Evolutionary conservation across 495 filamentous ascomycete species (phyloP).

Genomic region (Neurospora tetraspora): DNA sequence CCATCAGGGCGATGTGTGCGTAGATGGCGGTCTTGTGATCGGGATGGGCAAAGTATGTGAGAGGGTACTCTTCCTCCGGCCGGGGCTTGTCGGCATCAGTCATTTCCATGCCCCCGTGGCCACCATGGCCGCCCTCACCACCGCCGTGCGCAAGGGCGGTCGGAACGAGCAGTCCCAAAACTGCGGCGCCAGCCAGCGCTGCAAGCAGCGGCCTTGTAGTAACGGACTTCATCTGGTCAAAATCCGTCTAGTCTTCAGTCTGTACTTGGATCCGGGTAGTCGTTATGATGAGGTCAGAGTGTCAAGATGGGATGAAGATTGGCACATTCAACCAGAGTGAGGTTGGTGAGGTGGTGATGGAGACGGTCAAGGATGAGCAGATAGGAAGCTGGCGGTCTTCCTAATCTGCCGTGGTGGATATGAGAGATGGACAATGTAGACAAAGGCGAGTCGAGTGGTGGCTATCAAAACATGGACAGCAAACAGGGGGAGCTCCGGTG

Average conservation of each 20-base stretch:
- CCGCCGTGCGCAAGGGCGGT: constrained; percentile 34
- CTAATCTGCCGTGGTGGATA: neutral
- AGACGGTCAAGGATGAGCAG: neutral
- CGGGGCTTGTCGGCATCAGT: constrained; percentile 27
- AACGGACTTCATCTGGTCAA: neutral
- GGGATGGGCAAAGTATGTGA: constrained; percentile 68
- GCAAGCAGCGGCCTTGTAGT: constrained; percentile 4
- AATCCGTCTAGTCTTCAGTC: neutral
- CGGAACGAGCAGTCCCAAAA: constrained; percentile 27
- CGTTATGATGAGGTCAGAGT: neutral
- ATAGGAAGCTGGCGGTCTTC: neutral
- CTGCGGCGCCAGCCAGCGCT: constrained; percentile 13
- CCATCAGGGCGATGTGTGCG: constrained; percentile 73
- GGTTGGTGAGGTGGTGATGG: neutral
- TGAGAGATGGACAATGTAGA: neutral
- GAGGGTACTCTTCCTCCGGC: constrained; percentile 32
- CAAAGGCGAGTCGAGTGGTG: neutral
- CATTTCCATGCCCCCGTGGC: constrained; percentile 38
- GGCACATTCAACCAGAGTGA: neutral
- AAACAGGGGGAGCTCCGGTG: neutral
- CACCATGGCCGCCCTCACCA: constrained; percentile 9
- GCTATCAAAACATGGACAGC: neutral
- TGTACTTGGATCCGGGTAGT: neutral
- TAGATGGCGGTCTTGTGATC: constrained; percentile 59
- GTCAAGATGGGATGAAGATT: neutral